Evolutionary conservation across 2,329 filamentous ascomycete species (phyloP).

Genomic region (Tolypocladium capitatum): DNA sequence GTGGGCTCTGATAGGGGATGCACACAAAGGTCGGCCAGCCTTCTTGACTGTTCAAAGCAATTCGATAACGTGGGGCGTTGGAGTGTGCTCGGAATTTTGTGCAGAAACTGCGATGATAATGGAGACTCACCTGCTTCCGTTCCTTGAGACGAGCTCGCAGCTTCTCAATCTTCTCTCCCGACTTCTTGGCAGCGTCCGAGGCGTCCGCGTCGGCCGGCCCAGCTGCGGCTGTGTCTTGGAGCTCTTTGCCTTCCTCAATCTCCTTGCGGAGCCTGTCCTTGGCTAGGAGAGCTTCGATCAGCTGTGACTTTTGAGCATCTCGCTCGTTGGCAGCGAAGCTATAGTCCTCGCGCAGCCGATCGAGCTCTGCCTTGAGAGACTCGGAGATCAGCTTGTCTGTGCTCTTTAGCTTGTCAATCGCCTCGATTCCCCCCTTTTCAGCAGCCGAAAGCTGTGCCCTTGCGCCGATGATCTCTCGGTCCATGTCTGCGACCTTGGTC

Average conservation of each 20-base stretch:
- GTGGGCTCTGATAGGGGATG: neutral
- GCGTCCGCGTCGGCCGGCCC: slow-evolving; percentile 20
- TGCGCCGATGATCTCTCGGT: slow-evolving; percentile 40
- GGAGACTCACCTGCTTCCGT: slow-evolving; percentile 43
- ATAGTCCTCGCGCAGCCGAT: slow-evolving; percentile 38
- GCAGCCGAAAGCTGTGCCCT: slow-evolving; percentile 41
- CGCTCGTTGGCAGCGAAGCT: slow-evolving; percentile 35
- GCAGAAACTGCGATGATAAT: neutral
- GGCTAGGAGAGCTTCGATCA: slow-evolving; percentile 44
- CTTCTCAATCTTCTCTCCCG: slow-evolving; percentile 43
- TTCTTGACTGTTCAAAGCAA: neutral
- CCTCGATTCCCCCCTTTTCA: slow-evolving; percentile 38
- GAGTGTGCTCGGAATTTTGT: neutral
- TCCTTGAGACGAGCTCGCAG: slow-evolving; percentile 40
- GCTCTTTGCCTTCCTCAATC: slow-evolving; percentile 31
- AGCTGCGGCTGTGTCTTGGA: slow-evolving; percentile 22
- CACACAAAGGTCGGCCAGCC: neutral
- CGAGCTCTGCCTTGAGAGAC: slow-evolving; percentile 45
- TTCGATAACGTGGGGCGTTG: neutral
- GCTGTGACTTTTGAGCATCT: slow-evolving; percentile 44
- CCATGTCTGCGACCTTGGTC: slow-evolving; percentile 35
- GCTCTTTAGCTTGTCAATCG: slow-evolving; percentile 44
- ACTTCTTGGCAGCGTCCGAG: slow-evolving; percentile 25
- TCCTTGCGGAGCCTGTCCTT: slow-evolving; percentile 48
- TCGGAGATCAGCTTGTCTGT: slow-evolving; percentile 45